Conservation (phyloP, 164 flowering plant species). For the Liriodendron chinense region DNA sequence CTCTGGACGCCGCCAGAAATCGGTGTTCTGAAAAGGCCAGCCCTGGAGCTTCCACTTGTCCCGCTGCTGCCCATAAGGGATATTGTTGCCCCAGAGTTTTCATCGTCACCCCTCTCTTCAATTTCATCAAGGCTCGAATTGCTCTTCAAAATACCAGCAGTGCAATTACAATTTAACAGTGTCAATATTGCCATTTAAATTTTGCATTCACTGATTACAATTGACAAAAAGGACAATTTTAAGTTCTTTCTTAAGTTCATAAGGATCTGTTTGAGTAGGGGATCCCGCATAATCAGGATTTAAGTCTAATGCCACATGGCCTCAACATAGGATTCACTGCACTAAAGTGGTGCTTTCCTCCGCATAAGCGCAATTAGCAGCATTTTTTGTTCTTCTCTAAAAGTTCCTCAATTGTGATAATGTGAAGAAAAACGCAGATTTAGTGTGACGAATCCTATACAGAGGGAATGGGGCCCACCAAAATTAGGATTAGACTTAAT, state of each 20-base stretch:
- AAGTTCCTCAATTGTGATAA: no score
- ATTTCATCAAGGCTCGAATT: conserved; percentile 26
- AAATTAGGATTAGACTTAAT: no score
- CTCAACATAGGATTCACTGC: no score
- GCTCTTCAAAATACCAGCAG: conserved; percentile 59
- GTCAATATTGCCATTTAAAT: conserved; percentile 25
- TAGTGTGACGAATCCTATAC: no score
- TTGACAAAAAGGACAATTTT: neutral
- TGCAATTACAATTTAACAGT: conserved; percentile 32
- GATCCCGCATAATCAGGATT: neutral
- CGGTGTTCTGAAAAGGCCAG: conserved; percentile 97
- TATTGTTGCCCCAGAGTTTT: conserved; percentile 21
- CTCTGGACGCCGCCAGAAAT: conserved; percentile 99
- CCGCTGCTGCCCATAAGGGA: conserved; percentile 33
- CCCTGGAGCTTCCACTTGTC: conserved; percentile 60
- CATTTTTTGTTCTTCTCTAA: no score
- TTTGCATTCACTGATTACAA: conserved; percentile 15
- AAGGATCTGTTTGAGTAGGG: neutral
- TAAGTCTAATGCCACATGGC: neutral
- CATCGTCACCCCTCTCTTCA: conserved; percentile 28
- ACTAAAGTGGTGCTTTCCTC: no score
- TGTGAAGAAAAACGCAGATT: no score
- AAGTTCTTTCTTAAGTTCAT: neutral
- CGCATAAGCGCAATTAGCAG: no score
- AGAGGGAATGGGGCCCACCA: no score